Base-by-base conservation (phyloP, 306 rosid genomes). In the Aeschynomene evenia region DNA sequence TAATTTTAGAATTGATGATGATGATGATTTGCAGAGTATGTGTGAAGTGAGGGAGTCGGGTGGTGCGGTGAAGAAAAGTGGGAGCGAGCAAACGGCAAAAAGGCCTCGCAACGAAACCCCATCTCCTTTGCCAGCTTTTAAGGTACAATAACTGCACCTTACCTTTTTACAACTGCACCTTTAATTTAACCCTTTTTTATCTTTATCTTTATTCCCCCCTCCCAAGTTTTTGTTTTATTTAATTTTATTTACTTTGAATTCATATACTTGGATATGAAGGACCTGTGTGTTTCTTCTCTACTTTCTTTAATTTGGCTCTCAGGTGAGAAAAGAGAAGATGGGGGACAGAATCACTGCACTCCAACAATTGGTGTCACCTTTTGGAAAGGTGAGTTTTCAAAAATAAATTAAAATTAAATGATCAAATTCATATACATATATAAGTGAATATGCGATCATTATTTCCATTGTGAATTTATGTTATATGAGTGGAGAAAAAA, bases 261-360 rank as follows among this genome's bases (percentile, higher is more conserved):
- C 56, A 71, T 72, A 68, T 36, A 53, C 26, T 64, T 68, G 60
- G 66, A 85, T 76, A 73, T 77, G 77, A 79, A n/a, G n/a, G n/a
- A 74, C 45, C 74, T 62, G 56, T 74, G 57, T 49, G n/a, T 82
- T 61, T 85, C 63, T 70, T 66, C 56, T 56, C 29, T 72, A 23
- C 5, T 40, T 40, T 40, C 46, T 40, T 40, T 40, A 9, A 8
- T 40, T 64, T 71, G 12, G 31, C 40, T 65, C 55, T 77, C 72
- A 95, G 99, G 96, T 91, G 83, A 91, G 97, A 83, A 95, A 95
- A 80, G 97, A 95, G 85, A 95, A 95, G 88, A 94, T 94, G 99
- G 99, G 99, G 86, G 99, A 94, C 97, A 91, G 99, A 94, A 89
- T 94, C 95, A 94, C 96, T 88, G 99, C 97, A 28, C 99, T 94